These are phyloP conservation scores for Lactarius sanguifluus DNA, from an alignment of 768 basidiomycete species.

Conservation along the genomic window DNA sequence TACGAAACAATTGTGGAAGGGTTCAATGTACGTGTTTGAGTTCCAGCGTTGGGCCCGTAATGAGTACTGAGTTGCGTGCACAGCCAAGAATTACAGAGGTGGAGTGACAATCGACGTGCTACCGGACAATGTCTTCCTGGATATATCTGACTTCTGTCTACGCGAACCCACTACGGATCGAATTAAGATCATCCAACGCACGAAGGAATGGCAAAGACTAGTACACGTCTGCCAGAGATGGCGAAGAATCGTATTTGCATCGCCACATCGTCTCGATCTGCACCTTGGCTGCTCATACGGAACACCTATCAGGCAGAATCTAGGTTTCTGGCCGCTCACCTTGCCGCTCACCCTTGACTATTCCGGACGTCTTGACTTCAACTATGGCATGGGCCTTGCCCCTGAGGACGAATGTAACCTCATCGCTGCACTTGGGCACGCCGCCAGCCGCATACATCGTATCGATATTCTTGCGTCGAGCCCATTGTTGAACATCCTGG, in stretches of 20 bases:
- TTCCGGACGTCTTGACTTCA: no score
- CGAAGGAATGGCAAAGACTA: no score
- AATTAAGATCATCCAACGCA: no score
- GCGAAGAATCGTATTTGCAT: neutral
- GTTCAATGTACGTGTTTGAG: neutral
- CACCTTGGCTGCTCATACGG: neutral
- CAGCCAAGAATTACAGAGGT: neutral
- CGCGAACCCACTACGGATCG: neutral
- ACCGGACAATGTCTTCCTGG: neutral
- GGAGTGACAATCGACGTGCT: neutral
- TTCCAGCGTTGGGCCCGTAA: neutral
- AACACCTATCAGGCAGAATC: neutral
- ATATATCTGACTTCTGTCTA: neutral
- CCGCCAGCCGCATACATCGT: neutral
- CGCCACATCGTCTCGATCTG: neutral
- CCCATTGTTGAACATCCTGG: neutral
- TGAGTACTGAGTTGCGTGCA: neutral
- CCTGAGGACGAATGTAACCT: neutral
- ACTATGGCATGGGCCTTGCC: no score
- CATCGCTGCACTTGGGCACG: neutral
- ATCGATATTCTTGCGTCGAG: neutral
- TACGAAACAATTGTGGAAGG: neutral
- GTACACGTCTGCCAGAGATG: no score
- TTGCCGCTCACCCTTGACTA: neutral
- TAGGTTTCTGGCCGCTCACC: neutral